These are phyloP conservation scores for Tolypocladium ophioglossoides DNA, from an alignment of 2,329 filamentous ascomycete species.

Conservation along the genomic window DNA sequence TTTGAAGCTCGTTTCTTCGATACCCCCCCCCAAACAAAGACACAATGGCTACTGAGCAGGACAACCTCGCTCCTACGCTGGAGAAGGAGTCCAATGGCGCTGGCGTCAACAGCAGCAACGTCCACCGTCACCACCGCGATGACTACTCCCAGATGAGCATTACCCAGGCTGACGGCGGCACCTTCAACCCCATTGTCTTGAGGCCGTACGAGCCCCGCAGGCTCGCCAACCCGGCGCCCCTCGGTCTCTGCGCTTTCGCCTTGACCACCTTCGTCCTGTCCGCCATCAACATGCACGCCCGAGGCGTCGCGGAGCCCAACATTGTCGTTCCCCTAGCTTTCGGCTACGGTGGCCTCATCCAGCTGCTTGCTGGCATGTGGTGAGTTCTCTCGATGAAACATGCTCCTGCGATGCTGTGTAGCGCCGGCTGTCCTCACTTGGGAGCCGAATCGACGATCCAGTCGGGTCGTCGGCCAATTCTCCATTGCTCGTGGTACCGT, in stretches of 20 bases:
- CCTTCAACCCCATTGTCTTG: conserved; percentile 61
- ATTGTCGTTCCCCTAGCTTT: conserved; percentile 60
- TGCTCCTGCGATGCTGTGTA: background rate
- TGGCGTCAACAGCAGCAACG: conserved; percentile 1
- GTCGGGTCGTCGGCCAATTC: background rate
- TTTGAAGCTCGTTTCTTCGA: background rate
- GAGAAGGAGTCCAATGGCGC: conserved; percentile 9
- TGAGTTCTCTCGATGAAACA: conserved; percentile 31
- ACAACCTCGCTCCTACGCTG: conserved; percentile 1
- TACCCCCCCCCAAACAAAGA: background rate
- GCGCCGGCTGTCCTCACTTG: no score
- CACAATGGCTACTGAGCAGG: conserved; percentile 6
- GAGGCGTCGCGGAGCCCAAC: conserved; percentile 48
- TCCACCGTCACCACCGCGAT: conserved; percentile 13
- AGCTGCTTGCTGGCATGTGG: conserved; percentile 81
- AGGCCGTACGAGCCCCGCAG: conserved; percentile 55
- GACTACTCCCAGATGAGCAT: conserved; percentile 14
- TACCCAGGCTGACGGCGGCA: conserved; percentile 52
- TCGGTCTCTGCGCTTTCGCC: conserved; percentile 70
- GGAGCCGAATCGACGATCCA: background rate
- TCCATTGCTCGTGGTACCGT: no score
- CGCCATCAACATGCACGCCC: conserved; percentile 58
- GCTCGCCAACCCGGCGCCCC: conserved; percentile 69
- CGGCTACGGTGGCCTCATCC: conserved; percentile 67
- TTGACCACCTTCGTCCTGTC: conserved; percentile 75